phyloP scores from a whole-genome alignment of 441 rosid genomes.

The Gossypium davidsonii region DNA sequence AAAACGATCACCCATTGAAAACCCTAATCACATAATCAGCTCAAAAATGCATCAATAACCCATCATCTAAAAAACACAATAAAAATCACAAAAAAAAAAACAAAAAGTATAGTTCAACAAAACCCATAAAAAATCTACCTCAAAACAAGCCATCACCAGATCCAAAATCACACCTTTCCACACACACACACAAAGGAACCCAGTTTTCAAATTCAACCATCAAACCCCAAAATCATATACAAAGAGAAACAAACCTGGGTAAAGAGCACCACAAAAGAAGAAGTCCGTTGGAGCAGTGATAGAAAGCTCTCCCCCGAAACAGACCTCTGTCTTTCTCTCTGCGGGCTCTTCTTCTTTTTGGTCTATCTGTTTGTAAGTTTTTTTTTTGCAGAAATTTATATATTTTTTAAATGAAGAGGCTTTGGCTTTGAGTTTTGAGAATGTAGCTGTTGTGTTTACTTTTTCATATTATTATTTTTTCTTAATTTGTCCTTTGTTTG shows the following conservation, averaged over 20 bases:
- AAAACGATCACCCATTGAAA: not conserved
- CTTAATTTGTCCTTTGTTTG: not conserved
- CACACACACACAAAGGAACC: not conserved
- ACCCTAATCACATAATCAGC: constrained; percentile 7
- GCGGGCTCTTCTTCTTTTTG: constrained; percentile 19
- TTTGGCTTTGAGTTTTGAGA: not conserved
- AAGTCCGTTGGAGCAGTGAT: constrained; percentile 35
- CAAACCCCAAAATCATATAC: not conserved
- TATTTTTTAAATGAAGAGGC: not conserved
- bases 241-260: constrained; percentile 10
- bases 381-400: not conserved
- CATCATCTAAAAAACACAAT: not conserved
- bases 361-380: not conserved
- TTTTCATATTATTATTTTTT: not conserved
- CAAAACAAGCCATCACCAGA: constrained; percentile 18
- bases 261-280: constrained; percentile 20
- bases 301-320: constrained; percentile 19
- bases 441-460: not conserved
- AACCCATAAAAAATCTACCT: constrained; percentile 14
- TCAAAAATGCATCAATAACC: not conserved
- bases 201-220: constrained; percentile 15
- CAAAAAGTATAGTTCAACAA: constrained; percentile 18
- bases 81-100: not conserved
- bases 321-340: constrained; percentile 9
- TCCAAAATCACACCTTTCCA: constrained; percentile 13